Conservation (phyloP, 2,329 filamentous ascomycete species). For the Chaetomium sp. region DNA sequence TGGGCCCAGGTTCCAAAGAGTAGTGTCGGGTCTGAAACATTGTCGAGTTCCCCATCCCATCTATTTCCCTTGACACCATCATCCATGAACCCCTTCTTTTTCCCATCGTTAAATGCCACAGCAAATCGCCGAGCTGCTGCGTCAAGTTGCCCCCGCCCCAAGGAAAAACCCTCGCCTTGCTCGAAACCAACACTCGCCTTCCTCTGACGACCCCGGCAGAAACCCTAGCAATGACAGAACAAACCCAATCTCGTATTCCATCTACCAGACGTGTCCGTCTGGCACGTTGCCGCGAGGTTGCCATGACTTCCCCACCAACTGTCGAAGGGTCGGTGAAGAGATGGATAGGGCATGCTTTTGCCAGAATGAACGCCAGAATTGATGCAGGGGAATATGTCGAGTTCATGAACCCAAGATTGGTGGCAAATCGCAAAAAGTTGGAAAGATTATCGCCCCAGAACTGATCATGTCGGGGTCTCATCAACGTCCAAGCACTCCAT, state of each 20-base stretch:
- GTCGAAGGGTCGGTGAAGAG: background rate
- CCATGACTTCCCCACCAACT: background rate
- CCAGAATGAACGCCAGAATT: constrained; percentile 23
- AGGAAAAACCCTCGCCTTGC: background rate
- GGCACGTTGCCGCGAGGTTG: background rate
- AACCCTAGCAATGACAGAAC: background rate
- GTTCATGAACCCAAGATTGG: constrained; percentile 23
- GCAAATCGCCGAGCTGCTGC: constrained; percentile 9
- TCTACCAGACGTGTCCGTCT: background rate
- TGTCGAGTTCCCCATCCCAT: constrained; percentile 5
- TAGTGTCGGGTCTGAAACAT: constrained; percentile 29
- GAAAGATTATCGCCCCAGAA: constrained; percentile 24
- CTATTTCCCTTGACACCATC: constrained; percentile 23
- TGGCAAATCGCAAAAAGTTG: constrained; percentile 24
- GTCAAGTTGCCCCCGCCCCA: constrained; percentile 1
- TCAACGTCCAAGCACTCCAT: constrained; percentile 17
- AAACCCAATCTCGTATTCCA: background rate
- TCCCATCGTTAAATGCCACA: constrained; percentile 20
- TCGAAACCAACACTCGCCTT: constrained; percentile 15
- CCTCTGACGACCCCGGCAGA: background rate
- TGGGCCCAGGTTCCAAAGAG: constrained; percentile 23
- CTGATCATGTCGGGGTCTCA: constrained; percentile 18
- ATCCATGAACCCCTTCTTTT: constrained; percentile 22
- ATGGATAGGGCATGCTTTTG: constrained; percentile 4
- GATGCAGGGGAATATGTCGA: constrained; percentile 24